These are phyloP conservation scores for Fusarium globosum DNA, from an alignment of 2,329 filamentous ascomycete species.

Conservation along the genomic window DNA sequence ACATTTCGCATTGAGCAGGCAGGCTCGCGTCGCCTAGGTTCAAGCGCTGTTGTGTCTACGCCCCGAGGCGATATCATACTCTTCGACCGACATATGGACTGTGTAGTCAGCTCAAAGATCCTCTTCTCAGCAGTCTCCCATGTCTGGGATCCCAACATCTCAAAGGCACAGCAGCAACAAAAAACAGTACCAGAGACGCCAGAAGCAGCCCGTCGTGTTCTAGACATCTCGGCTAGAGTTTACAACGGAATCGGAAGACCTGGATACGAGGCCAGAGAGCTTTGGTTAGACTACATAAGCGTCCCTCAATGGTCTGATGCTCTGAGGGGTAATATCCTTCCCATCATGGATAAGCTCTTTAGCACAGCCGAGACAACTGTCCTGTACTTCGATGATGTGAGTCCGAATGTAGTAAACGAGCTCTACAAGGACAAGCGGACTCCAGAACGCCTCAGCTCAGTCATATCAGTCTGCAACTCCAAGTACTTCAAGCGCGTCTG, in stretches of 20 bases:
- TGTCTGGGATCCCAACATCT: background rate
- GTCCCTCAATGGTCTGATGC: background rate
- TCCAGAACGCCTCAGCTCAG: background rate
- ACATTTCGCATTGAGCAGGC: background rate
- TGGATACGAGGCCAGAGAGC: background rate
- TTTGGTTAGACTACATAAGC: background rate
- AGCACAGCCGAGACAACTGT: background rate
- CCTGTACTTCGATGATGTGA: background rate
- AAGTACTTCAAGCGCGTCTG: background rate
- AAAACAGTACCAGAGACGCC: background rate
- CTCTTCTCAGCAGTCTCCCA: background rate
- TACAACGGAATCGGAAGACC: background rate
- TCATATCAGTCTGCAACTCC: background rate
- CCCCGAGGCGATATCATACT: background rate
- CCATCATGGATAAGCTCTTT: background rate
- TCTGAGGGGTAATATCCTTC: background rate
- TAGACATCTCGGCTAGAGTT: background rate
- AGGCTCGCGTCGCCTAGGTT: background rate
- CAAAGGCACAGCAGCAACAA: background rate
- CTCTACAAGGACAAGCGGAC: background rate
- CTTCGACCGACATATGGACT: background rate
- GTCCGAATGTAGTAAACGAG: fast-evolving
- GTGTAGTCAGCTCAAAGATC: background rate
- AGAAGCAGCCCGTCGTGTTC: background rate
- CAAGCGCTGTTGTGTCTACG: background rate